phyloP scores from a whole-genome alignment of 2,329 filamentous ascomycete species.

The Xenoacremonium recifei region DNA sequence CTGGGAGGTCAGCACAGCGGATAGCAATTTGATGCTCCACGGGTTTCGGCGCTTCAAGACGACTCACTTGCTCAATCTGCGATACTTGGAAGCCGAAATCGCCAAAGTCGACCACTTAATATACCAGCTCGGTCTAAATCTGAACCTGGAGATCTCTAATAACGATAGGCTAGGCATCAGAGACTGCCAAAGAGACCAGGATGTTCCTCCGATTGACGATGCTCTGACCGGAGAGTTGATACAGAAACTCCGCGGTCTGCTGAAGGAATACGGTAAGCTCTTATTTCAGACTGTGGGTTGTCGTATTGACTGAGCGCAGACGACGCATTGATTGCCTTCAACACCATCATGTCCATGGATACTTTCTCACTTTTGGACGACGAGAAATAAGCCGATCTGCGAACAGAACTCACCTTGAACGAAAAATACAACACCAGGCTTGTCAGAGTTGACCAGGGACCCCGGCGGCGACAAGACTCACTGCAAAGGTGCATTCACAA shows the following conservation, averaged over 20 bases:
- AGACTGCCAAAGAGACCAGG: conserved; percentile 21
- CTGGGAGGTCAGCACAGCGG: conserved; percentile 23
- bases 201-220: conserved; percentile 3
- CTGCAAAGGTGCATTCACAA: conserved; percentile 15
- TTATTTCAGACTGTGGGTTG: not conserved
- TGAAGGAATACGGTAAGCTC: not conserved
- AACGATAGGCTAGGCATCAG: conserved; percentile 26
- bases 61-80: conserved; percentile 32
- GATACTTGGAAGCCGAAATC: conserved; percentile 32
- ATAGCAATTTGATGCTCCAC: conserved; percentile 25
- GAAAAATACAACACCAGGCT: conserved; percentile 33
- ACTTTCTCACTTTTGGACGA: conserved; percentile 20
- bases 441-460: conserved; percentile 28
- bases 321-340: conserved; percentile 21
- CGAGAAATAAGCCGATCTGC: conserved; percentile 12
- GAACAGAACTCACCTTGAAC: conserved; percentile 25
- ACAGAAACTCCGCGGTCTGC: not conserved
- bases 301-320: conserved; percentile 10
- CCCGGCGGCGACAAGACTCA: conserved; percentile 15
- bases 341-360: conserved; percentile 25
- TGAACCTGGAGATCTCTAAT: conserved; percentile 17
- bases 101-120: conserved; percentile 28
- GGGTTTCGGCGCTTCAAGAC: conserved; percentile 30
- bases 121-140: conserved; percentile 31
- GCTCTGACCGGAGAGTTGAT: not conserved